phyloP scores from a whole-genome alignment of 2,329 filamentous ascomycete species.

The Dactylella cylindrospora region DNA sequence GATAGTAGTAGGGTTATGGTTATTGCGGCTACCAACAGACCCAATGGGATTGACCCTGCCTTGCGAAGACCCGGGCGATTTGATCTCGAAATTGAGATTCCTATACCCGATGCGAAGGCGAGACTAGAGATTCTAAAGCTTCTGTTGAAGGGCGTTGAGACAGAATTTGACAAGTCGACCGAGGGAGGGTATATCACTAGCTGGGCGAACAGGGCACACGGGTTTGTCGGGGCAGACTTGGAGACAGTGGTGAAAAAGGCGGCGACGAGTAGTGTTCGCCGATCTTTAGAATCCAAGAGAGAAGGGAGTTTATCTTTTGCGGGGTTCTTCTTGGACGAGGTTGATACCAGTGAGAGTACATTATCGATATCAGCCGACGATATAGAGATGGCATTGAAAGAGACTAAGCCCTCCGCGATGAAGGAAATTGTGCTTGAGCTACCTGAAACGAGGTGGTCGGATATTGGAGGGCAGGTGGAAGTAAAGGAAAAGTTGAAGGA shows the following conservation, averaged over 20 bases:
- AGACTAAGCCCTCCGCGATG: slow-evolving; percentile 65
- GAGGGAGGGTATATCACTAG: slow-evolving; percentile 44
- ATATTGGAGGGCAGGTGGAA: slow-evolving; percentile 66
- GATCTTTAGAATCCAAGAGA: slow-evolving; percentile 11
- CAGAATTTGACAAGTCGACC: slow-evolving; percentile 29
- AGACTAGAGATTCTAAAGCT: slow-evolving; percentile 47
- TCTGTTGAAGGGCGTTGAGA: slow-evolving; percentile 44
- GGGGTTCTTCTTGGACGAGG: slow-evolving; percentile 31
- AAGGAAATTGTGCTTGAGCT: slow-evolving; percentile 67
- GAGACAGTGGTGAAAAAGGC: slow-evolving; percentile 46
- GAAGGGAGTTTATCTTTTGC: slow-evolving; percentile 3
- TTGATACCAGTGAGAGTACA: slow-evolving; percentile 12
- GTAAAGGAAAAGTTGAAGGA: slow-evolving; percentile 56
- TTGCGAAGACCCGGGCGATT: slow-evolving; percentile 47
- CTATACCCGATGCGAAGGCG: slow-evolving; percentile 47
- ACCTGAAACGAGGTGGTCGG: slow-evolving; percentile 64
- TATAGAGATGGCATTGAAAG: slow-evolving; percentile 58
- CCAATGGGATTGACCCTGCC: slow-evolving; percentile 47
- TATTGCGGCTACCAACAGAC: slow-evolving; percentile 48
- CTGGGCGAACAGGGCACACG: slow-evolving; percentile 47
- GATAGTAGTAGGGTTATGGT: slow-evolving; percentile 45
- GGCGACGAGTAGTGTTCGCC: slow-evolving; percentile 35
- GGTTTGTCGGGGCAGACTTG: slow-evolving; percentile 49
- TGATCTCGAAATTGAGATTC: slow-evolving; percentile 48
- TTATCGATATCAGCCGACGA: slow-evolving; percentile 51